Conservation (phyloP, 768 basidiomycete species). For the Multifurca ochricompacta region DNA sequence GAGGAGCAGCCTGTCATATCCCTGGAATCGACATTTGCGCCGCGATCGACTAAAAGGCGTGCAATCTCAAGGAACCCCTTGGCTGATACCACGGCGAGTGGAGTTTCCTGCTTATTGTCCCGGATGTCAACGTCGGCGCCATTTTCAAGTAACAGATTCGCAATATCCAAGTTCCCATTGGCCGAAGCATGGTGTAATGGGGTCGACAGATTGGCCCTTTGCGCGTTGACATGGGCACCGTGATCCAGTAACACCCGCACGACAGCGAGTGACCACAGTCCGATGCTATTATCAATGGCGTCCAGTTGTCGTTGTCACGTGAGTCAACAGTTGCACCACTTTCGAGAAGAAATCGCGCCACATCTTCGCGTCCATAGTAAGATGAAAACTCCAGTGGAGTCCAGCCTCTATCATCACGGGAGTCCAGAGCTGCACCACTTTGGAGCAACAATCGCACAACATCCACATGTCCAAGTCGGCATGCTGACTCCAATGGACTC, state of each 20-base stretch:
- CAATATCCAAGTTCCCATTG: background rate
- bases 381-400: no score
- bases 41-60: background rate
- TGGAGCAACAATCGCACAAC: no score
- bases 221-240: background rate
- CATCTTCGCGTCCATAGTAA: no score
- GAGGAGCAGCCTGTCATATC: background rate
- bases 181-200: background rate
- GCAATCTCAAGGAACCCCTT: rapidly evolving
- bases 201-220: background rate
- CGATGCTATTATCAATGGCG: background rate
- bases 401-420: no score
- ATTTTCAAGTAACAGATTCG: background rate
- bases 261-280: background rate
- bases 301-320: background rate
- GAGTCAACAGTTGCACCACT: background rate
- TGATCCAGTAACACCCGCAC: background rate
- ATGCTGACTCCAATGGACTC: background rate
- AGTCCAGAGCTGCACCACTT: no score
- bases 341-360: background rate
- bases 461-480: background rate
- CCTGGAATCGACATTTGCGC: background rate
- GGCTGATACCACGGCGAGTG: background rate
- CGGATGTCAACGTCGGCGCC: background rate
- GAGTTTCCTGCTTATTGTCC: background rate